These are phyloP conservation scores for Sesbania bispinosa DNA, from an alignment of 306 rosid species.

Conservation along the genomic window DNA sequence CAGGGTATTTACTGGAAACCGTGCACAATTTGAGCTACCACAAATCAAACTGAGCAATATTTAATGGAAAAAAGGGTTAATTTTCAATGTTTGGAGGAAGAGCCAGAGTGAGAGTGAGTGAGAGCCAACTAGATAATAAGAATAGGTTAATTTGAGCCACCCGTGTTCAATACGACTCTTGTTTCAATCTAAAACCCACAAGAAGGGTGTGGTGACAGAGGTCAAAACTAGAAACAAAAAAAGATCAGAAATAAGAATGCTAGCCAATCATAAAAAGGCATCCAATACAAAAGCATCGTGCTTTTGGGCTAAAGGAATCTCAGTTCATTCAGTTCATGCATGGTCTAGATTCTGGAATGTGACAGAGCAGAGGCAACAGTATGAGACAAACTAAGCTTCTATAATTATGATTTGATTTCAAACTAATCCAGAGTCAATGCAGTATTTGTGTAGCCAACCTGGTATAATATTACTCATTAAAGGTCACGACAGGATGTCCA, in stretches of 20 bases:
- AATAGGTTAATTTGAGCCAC: neutral
- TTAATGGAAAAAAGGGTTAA: neutral
- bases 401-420: conserved; percentile 14
- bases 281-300: conserved; percentile 14
- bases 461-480: neutral
- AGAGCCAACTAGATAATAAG: neutral
- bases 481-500: conserved; percentile 13
- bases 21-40: neutral
- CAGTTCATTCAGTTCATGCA: neutral
- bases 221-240: conserved; percentile 15
- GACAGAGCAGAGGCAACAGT: conserved; percentile 20
- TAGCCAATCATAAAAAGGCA: conserved; percentile 11
- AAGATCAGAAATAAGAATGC: neutral
- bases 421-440: conserved; percentile 22
- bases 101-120: neutral
- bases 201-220: neutral
- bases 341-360: conserved; percentile 25
- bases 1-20: neutral
- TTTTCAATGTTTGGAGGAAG: neutral
- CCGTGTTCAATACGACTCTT: neutral
- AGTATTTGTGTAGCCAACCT: conserved; percentile 24
- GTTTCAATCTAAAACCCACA: neutral
- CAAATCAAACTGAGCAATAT: neutral
- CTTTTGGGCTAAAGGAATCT: conserved; percentile 24
- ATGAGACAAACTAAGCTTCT: conserved; percentile 23